phyloP scores from a whole-genome alignment of 1,284 basidiomycete genomes.

The Cryptococcus depauperatus region DNA sequence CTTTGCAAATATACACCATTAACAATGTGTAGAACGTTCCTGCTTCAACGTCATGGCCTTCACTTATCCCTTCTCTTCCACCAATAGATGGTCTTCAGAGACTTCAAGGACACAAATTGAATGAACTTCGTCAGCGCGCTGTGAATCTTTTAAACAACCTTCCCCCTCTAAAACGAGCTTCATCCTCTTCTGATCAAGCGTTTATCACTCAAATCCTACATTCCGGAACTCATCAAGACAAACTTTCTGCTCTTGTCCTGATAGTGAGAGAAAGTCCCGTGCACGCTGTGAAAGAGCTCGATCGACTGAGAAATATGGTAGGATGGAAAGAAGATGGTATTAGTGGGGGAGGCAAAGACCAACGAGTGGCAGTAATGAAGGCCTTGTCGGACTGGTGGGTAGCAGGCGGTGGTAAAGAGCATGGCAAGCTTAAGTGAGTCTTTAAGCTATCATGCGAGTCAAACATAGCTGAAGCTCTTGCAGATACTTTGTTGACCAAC shows the following conservation, averaged over 20 bases:
- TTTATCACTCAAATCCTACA: conserved; percentile 79
- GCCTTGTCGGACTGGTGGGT: conserved; percentile 97
- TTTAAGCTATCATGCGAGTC: background rate
- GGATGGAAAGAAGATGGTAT: conserved; percentile 56
- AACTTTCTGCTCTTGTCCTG: conserved; percentile 84
- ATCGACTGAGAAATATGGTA: conserved; percentile 66
- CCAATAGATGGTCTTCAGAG: conserved; percentile 21
- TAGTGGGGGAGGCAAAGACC: conserved; percentile 56
- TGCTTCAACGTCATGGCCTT: conserved; percentile 24
- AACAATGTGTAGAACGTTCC: conserved; percentile 21
- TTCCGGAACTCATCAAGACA: conserved; percentile 84
- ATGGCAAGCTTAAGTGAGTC: conserved; percentile 65
- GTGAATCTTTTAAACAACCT: conserved; percentile 28
- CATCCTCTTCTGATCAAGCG: conserved; percentile 57
- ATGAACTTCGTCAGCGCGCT: conserved; percentile 28
- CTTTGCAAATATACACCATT: background rate
- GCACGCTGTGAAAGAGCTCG: conserved; percentile 76
- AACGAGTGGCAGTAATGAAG: conserved; percentile 78
- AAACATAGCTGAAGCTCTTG: background rate
- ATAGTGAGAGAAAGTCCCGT: conserved; percentile 84
- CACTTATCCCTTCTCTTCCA: conserved; percentile 26
- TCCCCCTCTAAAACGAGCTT: conserved; percentile 29
- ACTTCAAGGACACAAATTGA: conserved; percentile 19
- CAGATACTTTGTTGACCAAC: conserved; percentile 90
- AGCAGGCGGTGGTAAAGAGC: conserved; percentile 69